Evolutionary conservation across 2,329 filamentous ascomycete species (phyloP), one percentile per base, ranked within the genome.

Genomic region (Aciculosporium take): DNA sequence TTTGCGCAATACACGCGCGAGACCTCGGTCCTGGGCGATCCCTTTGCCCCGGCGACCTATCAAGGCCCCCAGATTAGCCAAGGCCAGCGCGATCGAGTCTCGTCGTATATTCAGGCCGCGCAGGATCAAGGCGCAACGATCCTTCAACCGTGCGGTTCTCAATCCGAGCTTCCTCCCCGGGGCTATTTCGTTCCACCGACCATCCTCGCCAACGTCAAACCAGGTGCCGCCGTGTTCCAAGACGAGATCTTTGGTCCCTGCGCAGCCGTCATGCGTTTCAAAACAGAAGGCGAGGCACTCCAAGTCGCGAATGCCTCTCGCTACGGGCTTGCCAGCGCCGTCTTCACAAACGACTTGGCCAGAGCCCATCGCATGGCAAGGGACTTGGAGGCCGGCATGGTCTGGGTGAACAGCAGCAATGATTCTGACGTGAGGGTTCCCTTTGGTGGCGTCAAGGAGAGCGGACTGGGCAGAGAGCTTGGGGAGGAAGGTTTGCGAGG

Each of bases 1-100:
- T 81, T 83, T 60, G 73, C 71, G 44, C 63, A 71, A 15, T 60
- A 72, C 40, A 68, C 78, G 18, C 62, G 66, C 39, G 59, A 66
- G 36, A 66, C 71, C 23, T 75, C 69, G 40, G 66, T 75, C 12
- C 64, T 83, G 15, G 79, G 79, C 30, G 72, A 81, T 51, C 79
- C 76, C 0, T 83, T 81, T 55, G 65, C 67, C 7, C 67, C 75
- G 46, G 63, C 64, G 23, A 81, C 77, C 1, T 79, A 74, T 62
- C 79, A 83, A 57, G 79, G 79, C 0, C 80, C 80, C 0, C 78
- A 82, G 53, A 70, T 82, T 44, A 77, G 75, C 5, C 74, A 74
- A 53, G 56, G 65, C 13, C 80, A 84, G 51, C 77, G 74, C 49
- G 76, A 82, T 37, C 65, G 72, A 21, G 68, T 86, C 3, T 64